phyloP scores from a whole-genome alignment of 495 filamentous ascomycete genomes.

The Trichodelitschia bisporula region DNA sequence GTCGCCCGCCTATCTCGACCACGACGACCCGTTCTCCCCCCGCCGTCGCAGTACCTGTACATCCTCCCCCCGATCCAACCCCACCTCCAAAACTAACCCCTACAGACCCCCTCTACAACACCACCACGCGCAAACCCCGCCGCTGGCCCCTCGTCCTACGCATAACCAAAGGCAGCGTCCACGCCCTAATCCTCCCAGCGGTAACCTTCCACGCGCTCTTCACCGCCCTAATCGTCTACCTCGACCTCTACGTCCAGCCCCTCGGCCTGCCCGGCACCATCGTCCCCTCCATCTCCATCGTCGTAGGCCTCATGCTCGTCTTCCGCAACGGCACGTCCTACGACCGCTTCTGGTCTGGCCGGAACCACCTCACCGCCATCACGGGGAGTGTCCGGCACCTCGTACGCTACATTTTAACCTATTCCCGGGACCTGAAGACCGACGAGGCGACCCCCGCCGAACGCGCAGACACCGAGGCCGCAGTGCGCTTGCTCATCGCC shows the following conservation, averaged over 20 bases:
- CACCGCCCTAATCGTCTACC: slow-evolving; percentile 33
- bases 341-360: slow-evolving; percentile 49
- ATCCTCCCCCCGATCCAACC: too few relatives aligned
- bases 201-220: slow-evolving; percentile 40
- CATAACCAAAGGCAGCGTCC: slow-evolving; percentile 55
- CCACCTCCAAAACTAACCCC: too few relatives aligned
- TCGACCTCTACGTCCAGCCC: slow-evolving; percentile 29
- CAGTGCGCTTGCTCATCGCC: slow-evolving; percentile 35
- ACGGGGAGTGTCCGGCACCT: slow-evolving; percentile 38
- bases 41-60: too few relatives aligned
- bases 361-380: slow-evolving; percentile 30
- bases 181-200: slow-evolving; percentile 35
- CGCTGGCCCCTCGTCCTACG: slow-evolving; percentile 51
- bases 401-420: slow-evolving; percentile 28
- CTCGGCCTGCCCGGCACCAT: slow-evolving; percentile 40
- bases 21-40: too few relatives aligned
- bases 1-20: too few relatives aligned
- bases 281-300: slow-evolving; percentile 53
- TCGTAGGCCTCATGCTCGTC: slow-evolving; percentile 60
- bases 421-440: slow-evolving; percentile 7
- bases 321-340: slow-evolving; percentile 52
- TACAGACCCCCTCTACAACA: slow-evolving; percentile 24
- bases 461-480: slow-evolving; percentile 32
- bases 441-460: slow-evolving; percentile 16
- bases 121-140: slow-evolving; percentile 30